Conservation (phyloP, 805 yeast species). For the Zygosaccharomyces lentus region DNA sequence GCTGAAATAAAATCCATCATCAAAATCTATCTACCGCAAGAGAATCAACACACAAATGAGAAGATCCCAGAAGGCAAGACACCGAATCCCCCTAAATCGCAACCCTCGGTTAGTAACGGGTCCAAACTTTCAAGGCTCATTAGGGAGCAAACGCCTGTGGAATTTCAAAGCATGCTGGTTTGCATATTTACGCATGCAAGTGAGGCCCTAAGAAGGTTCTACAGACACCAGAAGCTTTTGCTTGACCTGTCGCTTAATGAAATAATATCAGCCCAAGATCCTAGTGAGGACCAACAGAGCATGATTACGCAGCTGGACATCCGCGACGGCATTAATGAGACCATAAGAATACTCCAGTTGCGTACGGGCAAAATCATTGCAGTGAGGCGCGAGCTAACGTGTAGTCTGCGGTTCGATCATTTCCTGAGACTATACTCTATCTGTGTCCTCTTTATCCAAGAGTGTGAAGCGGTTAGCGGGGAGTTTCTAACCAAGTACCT, state of each 20-base stretch:
- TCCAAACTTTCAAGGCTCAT: conserved; percentile 45
- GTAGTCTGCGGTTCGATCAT: conserved; percentile 51
- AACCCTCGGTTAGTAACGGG: conserved; percentile 34
- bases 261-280: conserved; percentile 25
- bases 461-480: conserved; percentile 81
- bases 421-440: conserved; percentile 66
- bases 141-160: conserved; percentile 63
- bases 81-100: conserved; percentile 9
- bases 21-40: conserved; percentile 57
- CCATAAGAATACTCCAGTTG: conserved; percentile 67
- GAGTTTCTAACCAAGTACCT: conserved; percentile 54
- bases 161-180: conserved; percentile 67
- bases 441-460: conserved; percentile 65
- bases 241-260: conserved; percentile 63
- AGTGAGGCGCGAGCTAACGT: conserved; percentile 69
- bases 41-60: conserved; percentile 10
- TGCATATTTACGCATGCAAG: conserved; percentile 58
- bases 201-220: conserved; percentile 68
- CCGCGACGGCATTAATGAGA: conserved; percentile 56
- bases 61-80: conserved; percentile 13
- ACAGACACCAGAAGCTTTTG: conserved; percentile 72
- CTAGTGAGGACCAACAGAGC: conserved; percentile 29
- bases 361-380: conserved; percentile 73
- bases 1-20: conserved; percentile 71
- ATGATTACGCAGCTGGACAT: conserved; percentile 60